A percentile compares a stretch with the other conserved stretches of the same genome.
phyloP scores from a whole-genome alignment of 2,329 filamentous ascomycete species.

The Phoma sp. region DNA sequence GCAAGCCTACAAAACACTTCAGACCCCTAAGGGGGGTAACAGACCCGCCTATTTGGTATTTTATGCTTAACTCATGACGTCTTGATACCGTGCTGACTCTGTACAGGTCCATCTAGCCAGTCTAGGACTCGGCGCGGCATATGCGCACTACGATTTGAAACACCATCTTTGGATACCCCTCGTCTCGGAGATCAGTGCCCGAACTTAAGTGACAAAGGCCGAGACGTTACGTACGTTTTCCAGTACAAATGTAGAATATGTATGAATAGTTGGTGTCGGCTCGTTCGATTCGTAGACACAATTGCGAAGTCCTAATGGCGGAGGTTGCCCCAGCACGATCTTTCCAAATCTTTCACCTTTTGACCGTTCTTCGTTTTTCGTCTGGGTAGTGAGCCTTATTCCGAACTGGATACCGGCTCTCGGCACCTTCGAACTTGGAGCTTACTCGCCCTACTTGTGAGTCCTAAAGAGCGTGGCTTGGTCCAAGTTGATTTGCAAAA shows the following conservation, averaged over 20 bases:
- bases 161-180: slow-evolving; percentile 24
- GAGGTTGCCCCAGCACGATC: neutral
- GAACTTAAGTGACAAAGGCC: neutral
- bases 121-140: slow-evolving; percentile 17
- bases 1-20: neutral
- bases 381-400: neutral
- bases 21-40: slow-evolving; percentile 1
- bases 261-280: neutral
- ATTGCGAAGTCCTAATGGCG: neutral
- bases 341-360: neutral
- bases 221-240: neutral
- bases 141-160: slow-evolving; percentile 22
- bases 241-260: neutral
- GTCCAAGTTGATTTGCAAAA: slow-evolving; percentile 5
- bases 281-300: neutral
- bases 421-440: neutral
- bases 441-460: neutral
- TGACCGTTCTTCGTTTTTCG: neutral
- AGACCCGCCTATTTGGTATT: slow-evolving; percentile 6
- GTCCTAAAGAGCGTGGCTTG: slow-evolving; percentile 2
- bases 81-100: slow-evolving; percentile 1
- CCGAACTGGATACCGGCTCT: neutral
- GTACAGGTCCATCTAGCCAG: slow-evolving; percentile 14
- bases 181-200: slow-evolving; percentile 4
- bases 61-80: neutral